Evolutionary conservation across 2,329 filamentous ascomycete species (phyloP), one percentile per base, ranked within the genome.

Genomic region (Microdochium paspali): DNA sequence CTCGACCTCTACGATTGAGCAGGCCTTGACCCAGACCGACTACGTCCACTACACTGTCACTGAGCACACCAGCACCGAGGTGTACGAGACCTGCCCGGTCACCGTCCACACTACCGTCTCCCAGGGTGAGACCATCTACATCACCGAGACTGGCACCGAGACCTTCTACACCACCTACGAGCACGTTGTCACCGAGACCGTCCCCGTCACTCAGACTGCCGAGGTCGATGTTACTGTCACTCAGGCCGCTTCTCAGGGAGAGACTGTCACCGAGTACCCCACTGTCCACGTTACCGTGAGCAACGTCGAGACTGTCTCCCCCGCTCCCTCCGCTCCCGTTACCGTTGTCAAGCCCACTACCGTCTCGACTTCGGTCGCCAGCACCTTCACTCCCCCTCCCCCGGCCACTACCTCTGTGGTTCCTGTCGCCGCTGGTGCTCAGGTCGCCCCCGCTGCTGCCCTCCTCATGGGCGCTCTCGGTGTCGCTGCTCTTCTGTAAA

Each of bases 21-120:
- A 55, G 10, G 54, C 53, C 20, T 58, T 64, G 3, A 65, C 63
- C 23, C 50, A 56, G 39, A 57, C 56, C 7, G 56, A 54, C 26
- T 64, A 63, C 46, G 62, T 61, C 10, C 66, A 63, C 1, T 58
- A 55, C 46, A 54, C 57, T 1, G 59, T 62, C 4, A 66, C 63
- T 3, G 48, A 58, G 45, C 52, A 58, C 24, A 53, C 56, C 24
- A 60, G 55, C 21, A 61, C 58, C 2, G 56, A 63, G 23, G 59
- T 65, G 12, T 61, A 55, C 45, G 62, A 67, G 40, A 66, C 67
- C 12, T 65, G 57, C 54, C 64, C 66, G 7, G 67, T 65, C 45
- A 66, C 61, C 46, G 61, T 60, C 45, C 66, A 68, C 56, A 69
- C 69, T 4, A 74, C 71, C n/a, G 61, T 71, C 35, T 64, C 66